Percentiles rank a stretch among this genome's conserved stretches.
Evolutionary conservation across 176 grass and related monocot genomes (phyloP).

Genomic region (Oryza meyeriana): DNA sequence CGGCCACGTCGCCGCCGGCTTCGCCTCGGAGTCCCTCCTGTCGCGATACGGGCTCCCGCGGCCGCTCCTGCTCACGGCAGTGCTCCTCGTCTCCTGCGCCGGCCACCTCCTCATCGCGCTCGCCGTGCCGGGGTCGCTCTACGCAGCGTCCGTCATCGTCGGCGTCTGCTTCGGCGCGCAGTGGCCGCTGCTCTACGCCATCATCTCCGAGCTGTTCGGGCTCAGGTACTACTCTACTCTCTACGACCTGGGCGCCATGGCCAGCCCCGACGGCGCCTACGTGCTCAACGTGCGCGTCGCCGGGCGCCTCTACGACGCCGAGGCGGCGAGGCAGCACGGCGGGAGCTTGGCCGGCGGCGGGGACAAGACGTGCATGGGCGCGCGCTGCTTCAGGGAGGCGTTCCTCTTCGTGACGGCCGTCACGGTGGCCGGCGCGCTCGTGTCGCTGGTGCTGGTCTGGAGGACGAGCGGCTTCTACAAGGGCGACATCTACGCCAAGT

Average conservation of each 20-base stretch:
- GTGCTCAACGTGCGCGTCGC: no score
- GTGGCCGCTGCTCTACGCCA: constrained; percentile 57
- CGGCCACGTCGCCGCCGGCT: constrained; percentile 46
- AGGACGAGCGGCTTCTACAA: constrained; percentile 15
- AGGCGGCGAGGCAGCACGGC: no score
- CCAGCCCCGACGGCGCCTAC: no score
- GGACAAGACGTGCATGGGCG: neutral
- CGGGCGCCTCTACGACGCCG: no score
- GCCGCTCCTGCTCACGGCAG: constrained; percentile 29
- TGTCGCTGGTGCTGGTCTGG: neutral
- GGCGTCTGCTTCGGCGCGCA: constrained; percentile 94
- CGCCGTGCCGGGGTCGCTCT: constrained; percentile 15
- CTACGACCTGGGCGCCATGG: no score
- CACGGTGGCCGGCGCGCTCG: neutral
- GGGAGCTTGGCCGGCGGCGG: neutral
- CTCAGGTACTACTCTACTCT: neutral
- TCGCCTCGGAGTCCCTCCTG: constrained; percentile 50
- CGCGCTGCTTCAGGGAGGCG: constrained; percentile 8
- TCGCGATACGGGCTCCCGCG: constrained; percentile 14
- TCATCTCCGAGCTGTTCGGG: constrained; percentile 25
- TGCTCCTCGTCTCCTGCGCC: constrained; percentile 36
- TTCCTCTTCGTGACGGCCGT: constrained; percentile 18
- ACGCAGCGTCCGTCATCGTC: constrained; percentile 65
- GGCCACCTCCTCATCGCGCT: constrained; percentile 49
- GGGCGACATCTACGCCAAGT: no score